Percentiles rank a stretch among this genome's conserved stretches.
phyloP scores from a whole-genome alignment of 352 stramenopile species.

The Globisporangium perplexum region DNA sequence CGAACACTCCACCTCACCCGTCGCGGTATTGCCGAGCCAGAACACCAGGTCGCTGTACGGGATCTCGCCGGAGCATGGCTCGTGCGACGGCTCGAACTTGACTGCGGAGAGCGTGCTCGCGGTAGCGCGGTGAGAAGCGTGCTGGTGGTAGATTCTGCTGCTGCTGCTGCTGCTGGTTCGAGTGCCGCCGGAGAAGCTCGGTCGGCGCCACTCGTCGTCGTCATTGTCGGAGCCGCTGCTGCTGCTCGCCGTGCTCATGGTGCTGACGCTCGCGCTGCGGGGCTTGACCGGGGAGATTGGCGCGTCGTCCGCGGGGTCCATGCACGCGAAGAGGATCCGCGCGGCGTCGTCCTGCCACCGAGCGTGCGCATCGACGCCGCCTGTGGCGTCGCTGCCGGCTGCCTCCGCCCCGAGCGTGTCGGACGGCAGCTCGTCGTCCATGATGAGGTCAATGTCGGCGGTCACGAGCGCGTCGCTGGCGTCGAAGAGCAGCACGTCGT shows the following conservation, averaged over 20 bases:
- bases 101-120: neutral
- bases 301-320: neutral
- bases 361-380: neutral
- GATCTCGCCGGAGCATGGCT: conserved; percentile 51
- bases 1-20: conserved; percentile 39
- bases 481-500: conserved; percentile 8
- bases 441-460: conserved; percentile 14
- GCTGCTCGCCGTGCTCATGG: neutral
- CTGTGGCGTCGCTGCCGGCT: neutral
- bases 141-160: neutral
- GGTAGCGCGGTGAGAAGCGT: neutral
- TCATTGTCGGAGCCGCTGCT: neutral
- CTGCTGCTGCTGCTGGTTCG: neutral
- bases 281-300: neutral
- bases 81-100: conserved; percentile 39
- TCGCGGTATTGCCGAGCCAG: conserved; percentile 43
- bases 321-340: conserved; percentile 8
- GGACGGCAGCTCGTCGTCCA: conserved; percentile 9
- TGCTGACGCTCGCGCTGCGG: conserved; percentile 1
- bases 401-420: neutral
- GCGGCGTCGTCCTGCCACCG: conserved; percentile 11
- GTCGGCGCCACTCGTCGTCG: neutral
- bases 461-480: conserved; percentile 6
- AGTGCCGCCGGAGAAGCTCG: neutral
- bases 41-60: conserved; percentile 51